Percentiles rank a stretch among this genome's conserved stretches.
Conservation (phyloP, 1,284 basidiomycete species). For the Malassezia sp. region DNA sequence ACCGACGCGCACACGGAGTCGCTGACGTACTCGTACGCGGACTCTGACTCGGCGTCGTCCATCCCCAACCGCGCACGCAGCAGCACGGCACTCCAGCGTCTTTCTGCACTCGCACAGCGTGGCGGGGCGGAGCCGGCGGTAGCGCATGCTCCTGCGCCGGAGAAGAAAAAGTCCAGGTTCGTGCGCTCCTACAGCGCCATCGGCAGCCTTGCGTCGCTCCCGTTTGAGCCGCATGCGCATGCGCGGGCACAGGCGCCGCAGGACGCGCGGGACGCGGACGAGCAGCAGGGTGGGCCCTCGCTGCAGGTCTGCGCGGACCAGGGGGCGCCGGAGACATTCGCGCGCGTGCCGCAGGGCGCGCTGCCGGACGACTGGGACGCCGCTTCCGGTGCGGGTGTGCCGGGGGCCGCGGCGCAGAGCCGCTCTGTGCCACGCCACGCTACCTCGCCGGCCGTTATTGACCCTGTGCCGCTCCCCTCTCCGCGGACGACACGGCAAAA, state of each 20-base stretch:
- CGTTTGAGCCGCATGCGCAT: not conserved
- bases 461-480: slow-evolving; percentile 60
- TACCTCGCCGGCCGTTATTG: slow-evolving; percentile 62
- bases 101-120: slow-evolving; percentile 8
- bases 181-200: slow-evolving; percentile 5
- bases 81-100: slow-evolving; percentile 5
- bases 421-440: not conserved
- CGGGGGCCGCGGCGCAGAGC: not conserved
- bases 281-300: slow-evolving; percentile 5
- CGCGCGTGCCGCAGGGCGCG: not conserved
- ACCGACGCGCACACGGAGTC: not conserved
- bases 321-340: not conserved
- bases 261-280: not conserved
- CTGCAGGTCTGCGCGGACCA: slow-evolving; percentile 1
- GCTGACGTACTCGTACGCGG: not conserved
- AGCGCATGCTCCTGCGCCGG: not conserved
- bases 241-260: not conserved
- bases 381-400: too few relatives aligned
- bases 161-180: not conserved
- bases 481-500: slow-evolving; percentile 70
- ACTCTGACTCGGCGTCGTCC: not conserved
- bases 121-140: not conserved
- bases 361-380: not conserved
- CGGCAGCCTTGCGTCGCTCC: not conserved
- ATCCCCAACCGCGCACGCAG: slow-evolving; percentile 4